phyloP scores from a whole-genome alignment of 306 rosid species.

The Urtica urens region DNA sequence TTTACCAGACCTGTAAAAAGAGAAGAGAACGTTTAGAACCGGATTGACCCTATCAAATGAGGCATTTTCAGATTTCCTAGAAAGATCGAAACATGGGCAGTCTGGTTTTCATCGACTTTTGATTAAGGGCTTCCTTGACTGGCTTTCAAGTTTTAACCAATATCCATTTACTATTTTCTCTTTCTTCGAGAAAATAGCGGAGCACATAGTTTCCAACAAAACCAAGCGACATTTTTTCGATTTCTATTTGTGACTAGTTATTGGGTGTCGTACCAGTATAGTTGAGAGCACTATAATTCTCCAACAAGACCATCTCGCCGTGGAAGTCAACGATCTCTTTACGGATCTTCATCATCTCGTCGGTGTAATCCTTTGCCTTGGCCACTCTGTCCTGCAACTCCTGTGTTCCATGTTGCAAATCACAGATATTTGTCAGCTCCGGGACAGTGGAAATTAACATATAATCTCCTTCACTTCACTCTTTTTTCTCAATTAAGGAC shows the following conservation, averaged over 20 bases:
- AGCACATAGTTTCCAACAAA: too few relatives aligned
- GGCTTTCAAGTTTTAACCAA: too few relatives aligned
- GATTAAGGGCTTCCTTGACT: too few relatives aligned
- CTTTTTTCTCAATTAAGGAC: background rate
- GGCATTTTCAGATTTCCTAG: background rate
- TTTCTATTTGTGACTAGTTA: too few relatives aligned
- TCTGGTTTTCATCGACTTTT: too few relatives aligned
- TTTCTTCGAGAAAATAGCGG: too few relatives aligned
- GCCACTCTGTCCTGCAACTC: conserved; percentile 88
- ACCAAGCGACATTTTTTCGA: too few relatives aligned
- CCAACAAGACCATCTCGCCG: conserved; percentile 97
- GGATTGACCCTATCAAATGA: background rate
- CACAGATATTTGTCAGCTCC: conserved; percentile 4
- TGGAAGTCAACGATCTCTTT: conserved; percentile 96
- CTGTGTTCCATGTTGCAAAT: conserved; percentile 35
- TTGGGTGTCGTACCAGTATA: conserved; percentile 96
- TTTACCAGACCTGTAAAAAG: conserved; percentile 61
- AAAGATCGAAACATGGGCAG: background rate
- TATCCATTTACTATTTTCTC: too few relatives aligned
- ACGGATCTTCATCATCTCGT: conserved; percentile 61
- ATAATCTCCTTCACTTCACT: background rate
- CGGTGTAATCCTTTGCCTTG: conserved; percentile 52
- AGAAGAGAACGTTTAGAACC: background rate
- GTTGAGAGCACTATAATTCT: conserved; percentile 92
- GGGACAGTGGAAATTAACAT: background rate